Conservation (phyloP, 345 rosid species). For the Angophora floribunda region DNA sequence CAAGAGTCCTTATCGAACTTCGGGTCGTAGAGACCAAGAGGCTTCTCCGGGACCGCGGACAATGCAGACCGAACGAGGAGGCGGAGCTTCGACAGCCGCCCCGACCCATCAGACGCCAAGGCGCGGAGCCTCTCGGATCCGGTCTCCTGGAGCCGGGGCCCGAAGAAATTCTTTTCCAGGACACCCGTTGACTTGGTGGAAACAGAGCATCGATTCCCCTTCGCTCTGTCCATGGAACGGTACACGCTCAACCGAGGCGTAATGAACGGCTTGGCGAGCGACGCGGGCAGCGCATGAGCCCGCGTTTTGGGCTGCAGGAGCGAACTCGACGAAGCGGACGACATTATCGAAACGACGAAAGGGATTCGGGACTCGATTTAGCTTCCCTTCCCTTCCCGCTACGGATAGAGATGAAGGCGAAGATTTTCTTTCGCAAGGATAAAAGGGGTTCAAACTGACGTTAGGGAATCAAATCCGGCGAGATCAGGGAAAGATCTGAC, state of each 20-base stretch:
- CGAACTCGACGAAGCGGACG: slow-evolving; percentile 4
- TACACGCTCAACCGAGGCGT: slow-evolving; percentile 27
- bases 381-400: not conserved
- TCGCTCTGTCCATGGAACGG: not conserved
- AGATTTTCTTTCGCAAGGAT: not conserved
- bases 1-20: slow-evolving; percentile 93
- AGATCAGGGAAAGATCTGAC: not conserved
- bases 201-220: slow-evolving; percentile 17
- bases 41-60: slow-evolving; percentile 88
- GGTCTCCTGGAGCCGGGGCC: slow-evolving; percentile 30
- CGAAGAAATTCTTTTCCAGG: slow-evolving; percentile 40
- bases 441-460: not conserved
- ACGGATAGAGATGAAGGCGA: not conserved
- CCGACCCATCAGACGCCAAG: slow-evolving; percentile 83
- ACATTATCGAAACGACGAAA: not conserved
- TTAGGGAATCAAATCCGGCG: not conserved
- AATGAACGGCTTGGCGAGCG: slow-evolving; percentile 2
- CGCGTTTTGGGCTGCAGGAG: not conserved
- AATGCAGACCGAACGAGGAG: slow-evolving; percentile 61
- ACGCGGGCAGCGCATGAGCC: not conserved
- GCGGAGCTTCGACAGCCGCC: slow-evolving; percentile 58
- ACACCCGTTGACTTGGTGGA: slow-evolving; percentile 6
- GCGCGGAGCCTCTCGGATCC: slow-evolving; percentile 51
- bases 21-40: slow-evolving; percentile 94
- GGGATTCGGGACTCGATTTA: not conserved